Base-by-base conservation (phyloP, 805 yeast species). In the Pichia nakasei region DNA sequence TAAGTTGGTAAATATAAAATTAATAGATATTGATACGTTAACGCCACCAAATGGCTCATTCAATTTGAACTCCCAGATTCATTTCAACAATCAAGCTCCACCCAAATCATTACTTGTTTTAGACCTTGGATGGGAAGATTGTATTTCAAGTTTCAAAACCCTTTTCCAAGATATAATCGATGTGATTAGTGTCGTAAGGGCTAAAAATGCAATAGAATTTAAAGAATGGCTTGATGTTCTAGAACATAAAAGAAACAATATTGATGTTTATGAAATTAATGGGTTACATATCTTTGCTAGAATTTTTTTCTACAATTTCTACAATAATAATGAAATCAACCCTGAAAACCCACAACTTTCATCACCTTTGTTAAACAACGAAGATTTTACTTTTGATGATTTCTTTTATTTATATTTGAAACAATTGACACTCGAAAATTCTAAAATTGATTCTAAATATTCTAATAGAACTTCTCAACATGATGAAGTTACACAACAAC, bases 251-350 rank as follows among this genome's bases (percentile, higher is more conserved):
- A 49, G 67, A 31, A 43, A 50, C 26, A 52, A 54, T 5, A 37
- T 43, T 26, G 59, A 55, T 32, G 48, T 48, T 0, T 61, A 58
- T 51, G 65, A 61, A 38, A 52, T 61, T 5, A 31, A 54, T n/a
- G 65, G 65, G 0, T 52, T 61, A 36, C 72, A 69, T 49, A 73
- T 71, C 7, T 57, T 84, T n/a, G 70, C 81, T 1, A 68, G 89
- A 47, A 83, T 84, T 2, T 52, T 80, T 11, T 72, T 80, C 52
- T 85, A 82, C 43, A 61, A 81, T 20, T 78, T 73, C 52, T 62
- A 82, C 21, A 65, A 82, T 9, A 38, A 35, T 22, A 15, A 22
- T 24, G 21, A 29, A 4, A 36, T 36, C 56, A 72, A 70, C 42
- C 64, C 78, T 1, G 32, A 29, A 15, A 29, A 15, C 15, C 7